A percentile compares a stretch with the other conserved stretches of the same genome.
Conservation (phyloP, 352 stramenopile species). For the Phytophthora syringae region DNA sequence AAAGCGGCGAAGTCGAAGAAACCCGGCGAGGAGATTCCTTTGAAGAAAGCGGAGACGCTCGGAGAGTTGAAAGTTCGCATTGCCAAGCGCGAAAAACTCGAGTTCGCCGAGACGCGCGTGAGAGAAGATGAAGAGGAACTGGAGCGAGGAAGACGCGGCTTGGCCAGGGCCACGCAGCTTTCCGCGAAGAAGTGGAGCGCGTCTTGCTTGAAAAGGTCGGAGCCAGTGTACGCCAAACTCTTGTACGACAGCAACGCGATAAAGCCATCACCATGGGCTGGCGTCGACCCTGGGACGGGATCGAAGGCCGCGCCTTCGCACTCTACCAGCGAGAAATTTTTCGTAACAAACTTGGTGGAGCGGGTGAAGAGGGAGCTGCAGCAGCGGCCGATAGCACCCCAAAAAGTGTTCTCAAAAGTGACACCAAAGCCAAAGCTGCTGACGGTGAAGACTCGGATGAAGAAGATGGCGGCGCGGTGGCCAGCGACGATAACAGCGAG, state of each 20-base stretch:
- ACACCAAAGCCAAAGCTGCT: slow-evolving; percentile 8
- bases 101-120: slow-evolving; percentile 49
- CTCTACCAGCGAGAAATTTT: slow-evolving; percentile 59
- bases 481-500: slow-evolving; percentile 69
- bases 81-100: slow-evolving; percentile 44
- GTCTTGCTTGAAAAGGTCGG: slow-evolving; percentile 62
- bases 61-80: slow-evolving; percentile 45
- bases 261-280: slow-evolving; percentile 63
- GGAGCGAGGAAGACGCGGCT: slow-evolving; percentile 48
- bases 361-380: slow-evolving; percentile 18
- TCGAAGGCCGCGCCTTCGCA: slow-evolving; percentile 63
- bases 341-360: slow-evolving; percentile 42
- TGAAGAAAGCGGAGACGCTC: slow-evolving; percentile 30
- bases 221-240: slow-evolving; percentile 51
- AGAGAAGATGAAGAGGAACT: slow-evolving; percentile 50
- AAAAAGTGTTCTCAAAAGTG: slow-evolving; percentile 12
- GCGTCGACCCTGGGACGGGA: slow-evolving; percentile 73
- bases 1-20: slow-evolving; percentile 27
- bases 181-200: slow-evolving; percentile 65
- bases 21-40: background rate
- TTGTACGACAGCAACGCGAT: slow-evolving; percentile 69
- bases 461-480: too few relatives aligned
- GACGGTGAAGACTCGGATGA: background rate
- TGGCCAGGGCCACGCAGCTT: slow-evolving; percentile 56
- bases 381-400: slow-evolving; percentile 6